Conservation (phyloP, 305 asterid species). For the Plantago rigida region DNA sequence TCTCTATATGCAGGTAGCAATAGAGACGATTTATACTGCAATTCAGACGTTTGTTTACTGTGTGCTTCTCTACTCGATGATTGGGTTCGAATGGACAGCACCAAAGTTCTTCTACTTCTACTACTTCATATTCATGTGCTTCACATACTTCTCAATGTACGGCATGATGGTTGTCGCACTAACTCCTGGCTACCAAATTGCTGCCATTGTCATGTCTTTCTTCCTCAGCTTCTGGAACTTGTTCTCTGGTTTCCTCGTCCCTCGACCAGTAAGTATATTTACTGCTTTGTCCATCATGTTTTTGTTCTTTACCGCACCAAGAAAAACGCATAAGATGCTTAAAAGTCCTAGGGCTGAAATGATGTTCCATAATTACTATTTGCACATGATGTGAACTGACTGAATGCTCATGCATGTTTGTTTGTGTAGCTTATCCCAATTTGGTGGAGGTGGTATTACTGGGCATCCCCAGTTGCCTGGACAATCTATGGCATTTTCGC, state of each 20-base stretch:
- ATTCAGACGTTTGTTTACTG: slow-evolving; percentile 53
- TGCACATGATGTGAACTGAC: background rate
- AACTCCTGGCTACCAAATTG: slow-evolving; percentile 69
- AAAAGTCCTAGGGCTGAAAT: too few species aligned
- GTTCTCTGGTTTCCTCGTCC: slow-evolving; percentile 75
- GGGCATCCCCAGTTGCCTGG: slow-evolving; percentile 84
- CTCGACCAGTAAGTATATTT: slow-evolving; percentile 50
- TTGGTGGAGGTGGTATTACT: slow-evolving; percentile 98
- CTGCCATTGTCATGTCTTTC: slow-evolving; percentile 75
- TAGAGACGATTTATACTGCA: slow-evolving; percentile 66
- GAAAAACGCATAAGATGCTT: too few species aligned
- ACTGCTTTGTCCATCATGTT: background rate
- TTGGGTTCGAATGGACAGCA: slow-evolving; percentile 60
- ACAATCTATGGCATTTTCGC: slow-evolving; percentile 60
- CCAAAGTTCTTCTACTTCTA: slow-evolving; percentile 62
- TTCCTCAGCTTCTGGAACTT: slow-evolving; percentile 91
- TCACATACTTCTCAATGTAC: slow-evolving; percentile 63
- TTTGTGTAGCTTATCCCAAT: slow-evolving; percentile 53
- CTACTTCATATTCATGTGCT: slow-evolving; percentile 79
- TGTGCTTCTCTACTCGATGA: slow-evolving; percentile 68
- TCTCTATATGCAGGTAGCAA: slow-evolving; percentile 41
- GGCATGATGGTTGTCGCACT: slow-evolving; percentile 88
- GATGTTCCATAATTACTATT: background rate
- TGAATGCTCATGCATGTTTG: background rate
- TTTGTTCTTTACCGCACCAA: too few species aligned